Evolutionary conservation across 2,329 filamentous ascomycete genomes (phyloP).

Genomic region (Teratosphaeria destructans): DNA sequence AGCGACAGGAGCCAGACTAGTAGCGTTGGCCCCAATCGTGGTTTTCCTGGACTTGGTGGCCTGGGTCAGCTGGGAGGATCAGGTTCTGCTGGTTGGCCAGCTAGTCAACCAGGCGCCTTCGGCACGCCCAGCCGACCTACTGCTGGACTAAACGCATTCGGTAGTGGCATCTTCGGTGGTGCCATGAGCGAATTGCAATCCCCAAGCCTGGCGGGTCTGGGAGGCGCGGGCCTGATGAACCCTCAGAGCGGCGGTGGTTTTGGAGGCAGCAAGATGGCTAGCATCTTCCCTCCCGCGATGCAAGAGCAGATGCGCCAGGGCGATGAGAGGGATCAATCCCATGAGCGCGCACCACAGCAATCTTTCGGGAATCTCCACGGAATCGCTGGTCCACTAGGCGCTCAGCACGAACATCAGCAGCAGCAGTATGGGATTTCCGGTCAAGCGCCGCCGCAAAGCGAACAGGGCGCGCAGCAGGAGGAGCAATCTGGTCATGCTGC

Average conservation of each 20-base stretch:
- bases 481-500: constrained; percentile 11
- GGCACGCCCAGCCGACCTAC: constrained; percentile 59
- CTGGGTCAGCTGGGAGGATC: constrained; percentile 40
- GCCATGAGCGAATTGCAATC: constrained; percentile 70
- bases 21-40: constrained; percentile 65
- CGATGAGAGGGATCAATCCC: constrained; percentile 41
- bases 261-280: constrained; percentile 39
- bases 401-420: constrained; percentile 11
- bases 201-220: constrained; percentile 56
- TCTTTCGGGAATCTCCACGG: constrained; percentile 30
- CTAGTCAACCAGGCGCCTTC: constrained; percentile 52
- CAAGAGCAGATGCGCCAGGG: constrained; percentile 71
- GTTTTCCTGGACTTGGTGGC: constrained; percentile 52
- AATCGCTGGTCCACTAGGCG: constrained; percentile 46
- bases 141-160: constrained; percentile 38
- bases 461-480: constrained; percentile 7
- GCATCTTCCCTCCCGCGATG: constrained; percentile 82
- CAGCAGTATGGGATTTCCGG: constrained; percentile 8
- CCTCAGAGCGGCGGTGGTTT: constrained; percentile 44
- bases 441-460: constrained; percentile 12
- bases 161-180: constrained; percentile 37
- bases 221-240: constrained; percentile 55
- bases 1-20: constrained; percentile 91
- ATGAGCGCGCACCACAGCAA: constrained; percentile 32
- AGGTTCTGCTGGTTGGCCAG: constrained; percentile 53